phyloP scores from a whole-genome alignment of 352 stramenopile species.

The Pythium oligandrum region DNA sequence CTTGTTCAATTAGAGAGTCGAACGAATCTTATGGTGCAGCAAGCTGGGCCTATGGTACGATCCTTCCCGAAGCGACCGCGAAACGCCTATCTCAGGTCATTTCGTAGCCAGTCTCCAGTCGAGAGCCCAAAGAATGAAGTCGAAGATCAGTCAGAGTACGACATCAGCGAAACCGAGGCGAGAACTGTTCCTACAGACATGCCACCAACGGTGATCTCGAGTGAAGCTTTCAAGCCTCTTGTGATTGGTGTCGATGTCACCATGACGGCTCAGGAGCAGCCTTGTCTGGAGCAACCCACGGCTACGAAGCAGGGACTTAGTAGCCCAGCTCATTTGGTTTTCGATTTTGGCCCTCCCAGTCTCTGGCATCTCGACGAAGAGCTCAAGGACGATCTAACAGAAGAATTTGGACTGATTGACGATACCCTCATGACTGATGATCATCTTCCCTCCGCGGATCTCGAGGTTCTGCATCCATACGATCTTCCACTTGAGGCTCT shows the following conservation, averaged over 20 bases:
- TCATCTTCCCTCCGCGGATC: constrained; percentile 5
- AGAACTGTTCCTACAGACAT: too few species aligned
- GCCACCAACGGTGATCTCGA: too few species aligned
- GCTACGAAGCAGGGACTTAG: too few species aligned
- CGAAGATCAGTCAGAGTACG: too few species aligned
- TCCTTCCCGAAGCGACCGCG: too few species aligned
- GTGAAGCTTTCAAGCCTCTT: constrained; percentile 1
- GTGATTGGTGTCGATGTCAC: constrained; percentile 2
- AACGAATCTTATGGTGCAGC: too few species aligned
- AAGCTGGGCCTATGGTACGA: too few species aligned
- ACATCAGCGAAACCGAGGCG: too few species aligned
- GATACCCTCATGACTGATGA: constrained; percentile 1
- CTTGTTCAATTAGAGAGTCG: too few species aligned
- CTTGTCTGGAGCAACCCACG: background rate
- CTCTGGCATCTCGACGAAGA: constrained; percentile 31
- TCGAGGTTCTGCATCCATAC: constrained; percentile 1
- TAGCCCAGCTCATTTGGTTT: background rate
- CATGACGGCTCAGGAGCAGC: background rate
- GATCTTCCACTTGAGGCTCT: constrained; percentile 7
- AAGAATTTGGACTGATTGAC: background rate
- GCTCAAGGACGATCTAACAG: constrained; percentile 13
- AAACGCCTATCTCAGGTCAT: too few species aligned
- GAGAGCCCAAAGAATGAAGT: too few species aligned
- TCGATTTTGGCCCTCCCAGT: constrained; percentile 55
- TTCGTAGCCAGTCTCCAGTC: too few species aligned